phyloP scores from a whole-genome alignment of 2,329 filamentous ascomycete species.

The Parastagonospora nodorum region DNA sequence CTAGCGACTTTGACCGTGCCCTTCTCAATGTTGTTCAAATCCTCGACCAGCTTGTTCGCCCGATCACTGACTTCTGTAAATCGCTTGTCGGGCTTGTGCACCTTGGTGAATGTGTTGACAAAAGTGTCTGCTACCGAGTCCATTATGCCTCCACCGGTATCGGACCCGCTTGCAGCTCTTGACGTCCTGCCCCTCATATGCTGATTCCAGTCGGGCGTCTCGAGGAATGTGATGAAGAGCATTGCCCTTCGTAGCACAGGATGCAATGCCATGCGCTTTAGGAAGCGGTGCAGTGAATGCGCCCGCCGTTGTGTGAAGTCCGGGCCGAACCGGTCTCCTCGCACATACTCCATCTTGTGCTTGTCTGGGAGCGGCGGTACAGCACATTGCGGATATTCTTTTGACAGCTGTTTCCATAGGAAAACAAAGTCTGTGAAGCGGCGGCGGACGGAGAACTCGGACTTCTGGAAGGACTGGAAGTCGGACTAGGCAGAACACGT shows the following conservation, averaged over 20 bases:
- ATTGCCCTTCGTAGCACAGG: conserved; percentile 83
- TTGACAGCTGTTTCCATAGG: conserved; percentile 85
- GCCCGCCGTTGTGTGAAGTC: conserved; percentile 91
- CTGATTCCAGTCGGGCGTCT: conserved; percentile 94
- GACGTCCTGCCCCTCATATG: conserved; percentile 82
- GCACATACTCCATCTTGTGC: conserved; percentile 98
- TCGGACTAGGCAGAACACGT: conserved; percentile 67
- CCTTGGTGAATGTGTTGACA: conserved; percentile 95
- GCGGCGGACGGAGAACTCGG: conserved; percentile 78
- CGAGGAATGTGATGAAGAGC: conserved; percentile 86
- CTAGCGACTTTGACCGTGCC: conserved; percentile 90
- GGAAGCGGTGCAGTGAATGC: conserved; percentile 88
- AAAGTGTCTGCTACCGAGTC: conserved; percentile 96
- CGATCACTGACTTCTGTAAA: conserved; percentile 94
- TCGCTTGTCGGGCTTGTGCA: conserved; percentile 91
- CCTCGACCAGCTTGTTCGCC: conserved; percentile 88
- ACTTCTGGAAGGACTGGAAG: conserved; percentile 88
- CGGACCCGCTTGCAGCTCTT: conserved; percentile 59
- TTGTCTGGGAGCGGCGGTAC: conserved; percentile 96
- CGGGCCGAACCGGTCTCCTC: conserved; percentile 89
- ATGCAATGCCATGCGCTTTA: conserved; percentile 83
- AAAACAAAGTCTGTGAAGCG: conserved; percentile 99
- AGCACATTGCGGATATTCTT: conserved; percentile 88
- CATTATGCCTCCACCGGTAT: conserved; percentile 70
- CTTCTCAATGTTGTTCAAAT: conserved; percentile 91